A percentile compares a stretch with the other conserved stretches of the same genome.
These are phyloP conservation scores for Annulohypoxylon stygium DNA, from an alignment of 495 filamentous ascomycete genomes.

Conservation along the genomic window DNA sequence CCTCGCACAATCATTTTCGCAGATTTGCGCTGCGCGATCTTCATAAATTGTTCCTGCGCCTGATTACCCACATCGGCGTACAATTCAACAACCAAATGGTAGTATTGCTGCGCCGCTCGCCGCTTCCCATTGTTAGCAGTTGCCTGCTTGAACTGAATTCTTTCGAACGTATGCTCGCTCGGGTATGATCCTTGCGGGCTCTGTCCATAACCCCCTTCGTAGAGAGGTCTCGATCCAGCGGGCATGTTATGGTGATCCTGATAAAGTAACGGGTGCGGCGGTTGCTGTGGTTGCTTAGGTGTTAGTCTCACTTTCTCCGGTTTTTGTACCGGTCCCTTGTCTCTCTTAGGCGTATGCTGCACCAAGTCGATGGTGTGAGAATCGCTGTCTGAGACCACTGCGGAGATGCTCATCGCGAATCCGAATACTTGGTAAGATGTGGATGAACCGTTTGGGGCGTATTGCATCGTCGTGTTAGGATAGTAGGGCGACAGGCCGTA, in stretches of 20 bases:
- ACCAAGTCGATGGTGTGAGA: slow-evolving; percentile 88
- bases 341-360: slow-evolving; percentile 94
- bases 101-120: slow-evolving; percentile 92
- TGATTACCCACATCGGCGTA: slow-evolving; percentile 77
- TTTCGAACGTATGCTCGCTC: slow-evolving; percentile 81
- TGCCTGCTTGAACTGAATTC: slow-evolving; percentile 96
- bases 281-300: slow-evolving; percentile 71
- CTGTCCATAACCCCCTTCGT: slow-evolving; percentile 57
- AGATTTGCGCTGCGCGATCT: slow-evolving; percentile 82
- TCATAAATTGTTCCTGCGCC: slow-evolving; percentile 70
- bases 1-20: slow-evolving; percentile 94
- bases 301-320: slow-evolving; percentile 79
- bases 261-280: slow-evolving; percentile 56
- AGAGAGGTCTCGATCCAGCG: slow-evolving; percentile 54
- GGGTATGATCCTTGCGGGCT: slow-evolving; percentile 57
- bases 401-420: slow-evolving; percentile 89
- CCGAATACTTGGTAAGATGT: slow-evolving; percentile 67
- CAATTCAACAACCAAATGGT: slow-evolving; percentile 91
- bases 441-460: slow-evolving; percentile 51
- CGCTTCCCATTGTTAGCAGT: slow-evolving; percentile 97
- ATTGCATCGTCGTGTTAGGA: slow-evolving; percentile 57
- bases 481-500: slow-evolving; percentile 72
- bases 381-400: slow-evolving; percentile 82
- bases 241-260: slow-evolving; percentile 54
- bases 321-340: slow-evolving; percentile 87